Conservation (phyloP, 1,284 basidiomycete species). For the Malassezia nana region DNA sequence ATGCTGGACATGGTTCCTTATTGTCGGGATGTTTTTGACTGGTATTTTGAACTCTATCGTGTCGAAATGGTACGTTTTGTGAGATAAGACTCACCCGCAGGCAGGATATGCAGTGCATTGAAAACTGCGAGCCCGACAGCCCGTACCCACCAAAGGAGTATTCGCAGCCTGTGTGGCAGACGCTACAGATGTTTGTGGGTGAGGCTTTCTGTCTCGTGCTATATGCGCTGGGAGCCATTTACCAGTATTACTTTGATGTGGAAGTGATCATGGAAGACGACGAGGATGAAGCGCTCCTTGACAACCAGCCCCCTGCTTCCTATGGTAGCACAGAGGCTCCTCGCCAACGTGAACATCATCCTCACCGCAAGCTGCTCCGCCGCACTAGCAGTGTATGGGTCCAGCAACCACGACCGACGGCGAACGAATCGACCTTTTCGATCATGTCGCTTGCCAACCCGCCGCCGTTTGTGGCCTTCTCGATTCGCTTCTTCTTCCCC, state of each 20-base stretch:
- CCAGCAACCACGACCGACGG: not conserved
- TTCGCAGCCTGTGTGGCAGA: constrained; percentile 47
- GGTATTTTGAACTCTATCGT: constrained; percentile 49
- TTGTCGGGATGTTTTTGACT: constrained; percentile 53
- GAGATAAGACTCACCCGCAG: not conserved
- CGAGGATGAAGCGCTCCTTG: not conserved
- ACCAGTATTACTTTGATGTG: not conserved
- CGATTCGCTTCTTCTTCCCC: constrained; percentile 61
- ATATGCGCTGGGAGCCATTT: constrained; percentile 10
- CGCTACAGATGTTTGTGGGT: constrained; percentile 49
- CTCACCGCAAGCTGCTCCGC: not conserved
- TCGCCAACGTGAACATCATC: not conserved
- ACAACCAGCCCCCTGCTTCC: not conserved
- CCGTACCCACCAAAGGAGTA: constrained; percentile 29
- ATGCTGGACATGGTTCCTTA: constrained; percentile 38
- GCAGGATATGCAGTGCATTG: constrained; percentile 50
- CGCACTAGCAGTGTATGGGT: not conserved
- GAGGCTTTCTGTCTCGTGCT: constrained; percentile 46
- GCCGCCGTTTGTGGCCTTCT: not conserved
- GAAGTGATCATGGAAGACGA: constrained; percentile 1
- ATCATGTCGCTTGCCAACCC: constrained; percentile 3
- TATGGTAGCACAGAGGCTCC: not conserved
- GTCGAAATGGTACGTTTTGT: constrained; percentile 32
- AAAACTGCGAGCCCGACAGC: constrained; percentile 37
- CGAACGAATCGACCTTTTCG: constrained; percentile 4